Evolutionary conservation across 2,329 filamentous ascomycete species (phyloP), one percentile per base, ranked within the genome.

Genomic region (Alternaria sp.): DNA sequence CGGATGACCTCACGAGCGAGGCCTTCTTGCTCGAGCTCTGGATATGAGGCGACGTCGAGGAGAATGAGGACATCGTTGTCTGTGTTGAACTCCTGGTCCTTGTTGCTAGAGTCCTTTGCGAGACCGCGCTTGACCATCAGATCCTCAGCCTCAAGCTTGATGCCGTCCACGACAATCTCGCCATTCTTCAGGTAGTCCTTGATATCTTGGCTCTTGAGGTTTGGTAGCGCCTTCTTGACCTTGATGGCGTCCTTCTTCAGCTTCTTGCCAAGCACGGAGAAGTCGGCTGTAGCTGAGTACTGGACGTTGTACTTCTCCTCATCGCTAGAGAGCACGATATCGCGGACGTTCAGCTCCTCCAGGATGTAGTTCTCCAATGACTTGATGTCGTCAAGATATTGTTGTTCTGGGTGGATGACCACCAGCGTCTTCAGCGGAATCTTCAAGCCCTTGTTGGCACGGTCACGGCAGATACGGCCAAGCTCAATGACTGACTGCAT

Each of bases 401-500:
- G 86, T 62, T 88, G 84, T 68, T 96, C 92, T 55, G 91, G 88
- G 75, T 97, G 93, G 66, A 98, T 92, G 66, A 98, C 92, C 12
- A 97, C 87, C 26, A 98, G 85, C 0, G 92, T 93, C 85, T 95
- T 96, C 57, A 98, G 84, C 5, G 96, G 96, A 6, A 92, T 96
- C 84, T 97, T 98, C 58, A 98, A 84, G 33, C 92, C 92, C 73
- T 97, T 90, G 47, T 90, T 89, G 63, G 92, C 89, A 55, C 94
- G 89, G 80, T 98, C 96, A 79, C 96, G 88, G 55, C 93, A 94
- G 55, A 95, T 89, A 76, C 96, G 89, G 50, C 89, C 93, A 65
- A 98, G 87, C 75, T 98, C 94, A 78, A 99, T 97, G 76, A 98
- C 94, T 70, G 90, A 92, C 81, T 98, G 95, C 96, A 99, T 98